A percentile compares a stretch with the other conserved stretches of the same genome.
Conservation (phyloP, 2,329 filamentous ascomycete species). For the Eutypella sp. region DNA sequence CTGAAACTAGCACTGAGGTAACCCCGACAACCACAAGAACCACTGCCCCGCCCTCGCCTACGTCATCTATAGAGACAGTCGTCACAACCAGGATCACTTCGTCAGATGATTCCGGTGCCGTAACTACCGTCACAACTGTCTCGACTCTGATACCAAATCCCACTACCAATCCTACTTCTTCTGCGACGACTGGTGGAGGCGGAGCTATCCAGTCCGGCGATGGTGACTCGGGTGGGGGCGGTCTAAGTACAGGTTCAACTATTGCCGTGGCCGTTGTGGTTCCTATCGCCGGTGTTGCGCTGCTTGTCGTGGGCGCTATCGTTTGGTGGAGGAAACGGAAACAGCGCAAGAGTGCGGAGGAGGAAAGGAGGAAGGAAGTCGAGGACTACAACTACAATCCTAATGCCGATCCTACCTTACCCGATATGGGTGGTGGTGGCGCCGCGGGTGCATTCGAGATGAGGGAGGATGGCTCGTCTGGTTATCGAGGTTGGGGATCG, state of each 20-base stretch:
- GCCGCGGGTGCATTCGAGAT: constrained; percentile 62
- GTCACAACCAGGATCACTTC: constrained; percentile 3
- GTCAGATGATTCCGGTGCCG: constrained; percentile 3
- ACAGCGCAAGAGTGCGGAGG: constrained; percentile 76
- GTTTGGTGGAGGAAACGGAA: constrained; percentile 89
- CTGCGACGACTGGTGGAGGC: constrained; percentile 14
- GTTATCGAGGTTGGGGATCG: constrained; percentile 93
- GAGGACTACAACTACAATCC: constrained; percentile 98
- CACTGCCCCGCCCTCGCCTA: constrained; percentile 2
- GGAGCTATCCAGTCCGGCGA: constrained; percentile 11
- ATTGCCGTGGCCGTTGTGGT: constrained; percentile 94
- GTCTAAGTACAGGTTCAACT: constrained; percentile 58
- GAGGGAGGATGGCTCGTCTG: constrained; percentile 68
- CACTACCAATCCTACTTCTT: constrained; percentile 9
- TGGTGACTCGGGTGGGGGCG: constrained; percentile 27
- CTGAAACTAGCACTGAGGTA: constrained; percentile 14
- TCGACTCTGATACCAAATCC: constrained; percentile 18
- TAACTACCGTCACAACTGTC: constrained; percentile 17
- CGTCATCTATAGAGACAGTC: not conserved
- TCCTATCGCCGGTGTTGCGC: constrained; percentile 80
- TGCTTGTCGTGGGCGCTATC: constrained; percentile 70
- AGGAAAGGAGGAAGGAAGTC: constrained; percentile 88
- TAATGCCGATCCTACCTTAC: constrained; percentile 85
- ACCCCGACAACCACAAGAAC: constrained; percentile 7
- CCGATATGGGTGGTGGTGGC: constrained; percentile 38